These are phyloP conservation scores for Mrakia frigida DNA, from an alignment of 768 basidiomycete genomes.

Conservation along the genomic window DNA sequence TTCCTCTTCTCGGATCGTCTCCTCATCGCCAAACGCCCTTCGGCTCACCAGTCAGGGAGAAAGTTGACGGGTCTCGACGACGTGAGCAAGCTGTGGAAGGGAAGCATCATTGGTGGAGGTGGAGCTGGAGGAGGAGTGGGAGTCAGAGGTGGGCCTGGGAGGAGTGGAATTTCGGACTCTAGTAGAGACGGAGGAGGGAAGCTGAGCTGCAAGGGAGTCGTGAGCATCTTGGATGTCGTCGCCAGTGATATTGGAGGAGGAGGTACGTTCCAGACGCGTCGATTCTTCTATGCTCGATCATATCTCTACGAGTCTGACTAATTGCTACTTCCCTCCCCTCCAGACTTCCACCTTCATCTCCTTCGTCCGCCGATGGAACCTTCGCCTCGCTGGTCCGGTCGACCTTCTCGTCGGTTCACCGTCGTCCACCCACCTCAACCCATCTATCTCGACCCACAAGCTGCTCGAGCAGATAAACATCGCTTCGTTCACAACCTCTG, in stretches of 20 bases:
- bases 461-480: constrained; percentile 63
- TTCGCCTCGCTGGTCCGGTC: constrained; percentile 64
- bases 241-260: constrained; percentile 72
- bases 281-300: not conserved
- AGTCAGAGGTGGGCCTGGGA: not conserved
- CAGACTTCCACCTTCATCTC: constrained; percentile 24
- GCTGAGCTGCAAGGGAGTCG: constrained; percentile 65
- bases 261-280: constrained; percentile 51
- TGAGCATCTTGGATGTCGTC: constrained; percentile 77
- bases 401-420: constrained; percentile 55
- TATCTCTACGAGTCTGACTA: too few relatives aligned
- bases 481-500: constrained; percentile 85
- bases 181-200: constrained; percentile 5
- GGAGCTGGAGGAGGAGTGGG: constrained; percentile 16
- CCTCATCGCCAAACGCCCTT: constrained; percentile 76
- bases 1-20: constrained; percentile 94
- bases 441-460: constrained; percentile 57
- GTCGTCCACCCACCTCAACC: constrained; percentile 71
- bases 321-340: too few relatives aligned
- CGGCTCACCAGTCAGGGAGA: constrained; percentile 39
- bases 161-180: not conserved
- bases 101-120: constrained; percentile 53
- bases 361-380: constrained; percentile 5
- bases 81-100: constrained; percentile 49
- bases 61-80: constrained; percentile 55